Evolutionary conservation across 2,329 filamentous ascomycete species (phyloP).

Genomic region (Clonostachys rhizophaga): DNA sequence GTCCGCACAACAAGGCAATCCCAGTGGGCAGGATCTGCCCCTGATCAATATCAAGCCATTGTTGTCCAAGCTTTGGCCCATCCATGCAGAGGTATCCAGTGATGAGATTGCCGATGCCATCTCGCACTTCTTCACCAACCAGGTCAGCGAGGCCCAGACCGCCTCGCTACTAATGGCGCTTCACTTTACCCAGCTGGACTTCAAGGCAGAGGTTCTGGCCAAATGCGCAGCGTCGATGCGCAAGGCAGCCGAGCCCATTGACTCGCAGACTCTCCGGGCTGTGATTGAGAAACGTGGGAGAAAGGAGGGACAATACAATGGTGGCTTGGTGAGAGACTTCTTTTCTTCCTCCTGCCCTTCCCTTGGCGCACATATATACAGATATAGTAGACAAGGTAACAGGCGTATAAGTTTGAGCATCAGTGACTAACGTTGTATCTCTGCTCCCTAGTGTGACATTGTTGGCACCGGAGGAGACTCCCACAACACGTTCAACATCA

Average conservation of each 20-base stretch:
- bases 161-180: constrained; percentile 84
- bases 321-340: constrained; percentile 67
- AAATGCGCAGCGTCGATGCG: constrained; percentile 83
- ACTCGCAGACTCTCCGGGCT: constrained; percentile 54
- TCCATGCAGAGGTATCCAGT: constrained; percentile 54
- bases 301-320: constrained; percentile 70
- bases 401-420: neutral
- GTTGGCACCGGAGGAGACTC: constrained; percentile 95
- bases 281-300: constrained; percentile 57
- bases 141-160: constrained; percentile 81
- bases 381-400: neutral
- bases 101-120: constrained; percentile 87
- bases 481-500: constrained; percentile 98
- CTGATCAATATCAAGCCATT: constrained; percentile 63
- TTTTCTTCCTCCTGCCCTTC: neutral
- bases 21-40: constrained; percentile 18
- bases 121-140: constrained; percentile 86
- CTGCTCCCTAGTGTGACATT: constrained; percentile 66
- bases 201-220: constrained; percentile 78
- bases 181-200: constrained; percentile 85
- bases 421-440: too few species aligned
- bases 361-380: neutral
- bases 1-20: constrained; percentile 1
- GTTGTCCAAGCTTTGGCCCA: constrained; percentile 67
- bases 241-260: constrained; percentile 68